Percentiles rank a stretch among this genome's conserved stretches.
Evolutionary conservation across 305 asterid genomes (phyloP).

Genomic region (Fraxinus platypoda): DNA sequence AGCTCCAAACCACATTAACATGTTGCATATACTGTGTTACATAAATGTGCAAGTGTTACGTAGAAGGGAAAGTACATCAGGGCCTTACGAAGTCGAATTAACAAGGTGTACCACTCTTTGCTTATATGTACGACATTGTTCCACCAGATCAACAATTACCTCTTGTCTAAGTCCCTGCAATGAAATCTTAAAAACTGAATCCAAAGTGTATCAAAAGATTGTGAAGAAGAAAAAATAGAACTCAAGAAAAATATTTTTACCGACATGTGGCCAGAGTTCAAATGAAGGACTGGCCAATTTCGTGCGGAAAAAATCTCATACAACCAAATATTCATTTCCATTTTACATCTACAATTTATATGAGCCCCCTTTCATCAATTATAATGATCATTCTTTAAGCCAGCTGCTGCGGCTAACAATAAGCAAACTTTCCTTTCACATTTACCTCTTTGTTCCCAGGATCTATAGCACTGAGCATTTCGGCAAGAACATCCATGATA

Average conservation of each 20-base stretch:
- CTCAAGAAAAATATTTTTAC: neutral
- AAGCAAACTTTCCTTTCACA: slow-evolving; percentile 14
- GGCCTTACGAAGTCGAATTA: slow-evolving; percentile 95
- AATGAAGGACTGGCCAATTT: slow-evolving; percentile 1
- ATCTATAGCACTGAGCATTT: slow-evolving; percentile 94
- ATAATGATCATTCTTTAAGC: slow-evolving; percentile 16
- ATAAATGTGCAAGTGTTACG: slow-evolving; percentile 12
- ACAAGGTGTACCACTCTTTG: slow-evolving; percentile 98
- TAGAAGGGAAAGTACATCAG: slow-evolving; percentile 21
- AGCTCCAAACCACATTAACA: slow-evolving; percentile 2
- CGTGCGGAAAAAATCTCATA: neutral
- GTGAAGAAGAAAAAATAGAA: neutral
- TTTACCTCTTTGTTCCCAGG: slow-evolving; percentile 91
- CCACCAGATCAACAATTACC: slow-evolving; percentile 95
- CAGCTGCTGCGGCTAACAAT: slow-evolving; percentile 9
- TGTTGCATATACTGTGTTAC: neutral
- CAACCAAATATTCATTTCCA: slow-evolving; percentile 9
- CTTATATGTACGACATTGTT: slow-evolving; percentile 91
- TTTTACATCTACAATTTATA: neutral
- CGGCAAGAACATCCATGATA: slow-evolving; percentile 95
- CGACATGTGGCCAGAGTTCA: slow-evolving; percentile 16
- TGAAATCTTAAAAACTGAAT: slow-evolving; percentile 7
- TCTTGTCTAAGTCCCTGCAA: slow-evolving; percentile 89
- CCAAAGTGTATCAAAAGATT: neutral
- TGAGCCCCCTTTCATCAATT: slow-evolving; percentile 8